Evolutionary conservation across 768 basidiomycete genomes (phyloP), one percentile per base, ranked within the genome.

Genomic region (Cubamyces lactineus): DNA sequence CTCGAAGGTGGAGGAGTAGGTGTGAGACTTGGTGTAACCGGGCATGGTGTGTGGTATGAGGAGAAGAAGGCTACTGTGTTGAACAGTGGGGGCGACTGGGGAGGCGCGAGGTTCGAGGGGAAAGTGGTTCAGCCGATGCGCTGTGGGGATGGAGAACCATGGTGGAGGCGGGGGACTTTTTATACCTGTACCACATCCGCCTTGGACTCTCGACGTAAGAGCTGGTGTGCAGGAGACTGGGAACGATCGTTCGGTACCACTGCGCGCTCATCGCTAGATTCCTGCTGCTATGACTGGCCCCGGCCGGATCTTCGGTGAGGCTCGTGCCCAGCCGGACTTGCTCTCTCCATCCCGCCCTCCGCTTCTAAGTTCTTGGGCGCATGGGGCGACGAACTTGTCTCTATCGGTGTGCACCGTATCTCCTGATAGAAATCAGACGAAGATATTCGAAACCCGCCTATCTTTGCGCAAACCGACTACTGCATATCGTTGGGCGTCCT

Each of bases 251-350:
- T 62, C 55, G 61, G 62, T 50, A 51, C 23, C 48, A 26, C 6
- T 49, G 62, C 53, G 62, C 62, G 62, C 62, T 59, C 57, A 63
- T 59, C 62, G 57, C 46, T 58, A 45, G 49, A 17, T 39, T 38
- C 30, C 51, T 54, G 28, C 39, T 26, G 42, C 61, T 55, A 42
- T 19, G 49, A 38, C 54, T 43, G 39, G 1, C 41, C 56, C 57
- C 62, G 63, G 63, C 63, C 63, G 63, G 63, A 64, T 60, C 63
- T 64, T 60, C 59, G 52, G 51, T 42, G 40, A 50, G 51, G 46
- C 45, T 49, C 52, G 52, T 57, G 56, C 62, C 16, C 55, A 42
- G 26, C 62, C 56, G 52, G 46, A 13, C 38, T 39, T 41, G 42
- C 43, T 26, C 58, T 38, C 45, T 15, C 30, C 24, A 9, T 26